Evolutionary conservation across 2,329 filamentous ascomycete species (phyloP), one percentile per base, ranked within the genome.

Genomic region (Chaetomiaceae sp.): DNA sequence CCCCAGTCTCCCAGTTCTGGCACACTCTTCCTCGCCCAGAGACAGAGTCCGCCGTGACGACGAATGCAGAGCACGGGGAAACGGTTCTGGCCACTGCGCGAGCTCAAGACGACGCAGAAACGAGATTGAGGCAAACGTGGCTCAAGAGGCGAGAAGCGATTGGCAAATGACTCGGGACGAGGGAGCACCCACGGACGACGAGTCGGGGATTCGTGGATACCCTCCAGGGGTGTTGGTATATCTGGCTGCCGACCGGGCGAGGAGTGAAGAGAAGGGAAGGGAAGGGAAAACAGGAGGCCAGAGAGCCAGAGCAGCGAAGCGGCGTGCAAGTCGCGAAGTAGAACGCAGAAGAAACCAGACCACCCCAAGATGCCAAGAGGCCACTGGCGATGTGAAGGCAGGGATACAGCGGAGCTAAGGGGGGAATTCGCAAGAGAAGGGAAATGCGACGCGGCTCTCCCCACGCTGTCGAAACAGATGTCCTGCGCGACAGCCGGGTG

Each of bases 131-230:
- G 22, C 22, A 40, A 47, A 47, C 32, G 38, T 35, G 42, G 29
- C 26, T 11, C 38, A 19, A 30, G 37, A 20, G 34, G 51, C 37
- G 46, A 29, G 43, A 41, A 42, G 36, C 39, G 19, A 42, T 38
- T 45, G 42, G 50, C 38, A 52, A 51, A 48, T 52, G 49, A 50
- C 44, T 56, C 47, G 48, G 20, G 18, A 20, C 12, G 30, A 36
- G n/a, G 38, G 8, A 41, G 22, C 24, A 27, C 19, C 35, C 34
- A 27, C 42, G 41, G 35, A 47, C 38, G 29, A 39, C 9, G 32
- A 40, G 29, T 37, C 32, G 26, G 38, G 39, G 24, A 44, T 24
- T 5, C 35, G 42, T 51, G 51, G 45, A 37, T 33, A 33, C 48
- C 30, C 47, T 46, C 47, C 41, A 36, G 45, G 50, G 47, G 49